phyloP scores from a whole-genome alignment of 2,329 filamentous ascomycete genomes.

The Podosphaera aphanis region DNA sequence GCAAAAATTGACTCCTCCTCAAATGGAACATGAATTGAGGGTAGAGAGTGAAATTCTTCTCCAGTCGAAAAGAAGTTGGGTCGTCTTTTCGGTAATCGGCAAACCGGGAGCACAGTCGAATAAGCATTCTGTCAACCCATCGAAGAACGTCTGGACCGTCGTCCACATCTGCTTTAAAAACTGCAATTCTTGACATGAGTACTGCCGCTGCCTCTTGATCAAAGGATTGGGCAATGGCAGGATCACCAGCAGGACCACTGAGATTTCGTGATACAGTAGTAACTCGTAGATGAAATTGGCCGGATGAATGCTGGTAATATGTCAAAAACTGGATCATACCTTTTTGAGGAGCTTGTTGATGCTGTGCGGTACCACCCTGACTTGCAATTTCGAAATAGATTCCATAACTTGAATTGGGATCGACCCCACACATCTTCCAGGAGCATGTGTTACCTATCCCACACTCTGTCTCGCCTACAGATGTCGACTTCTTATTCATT shows the following conservation, averaged over 20 bases:
- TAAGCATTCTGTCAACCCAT: slow-evolving; percentile 98
- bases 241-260: slow-evolving; percentile 81
- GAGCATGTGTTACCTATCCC: slow-evolving; percentile 96
- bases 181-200: slow-evolving; percentile 95
- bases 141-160: slow-evolving; percentile 94
- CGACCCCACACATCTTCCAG: slow-evolving; percentile 99
- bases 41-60: slow-evolving; percentile 98
- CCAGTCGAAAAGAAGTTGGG: slow-evolving; percentile 81
- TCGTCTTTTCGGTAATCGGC: slow-evolving; percentile 97
- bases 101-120: slow-evolving; percentile 84
- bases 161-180: slow-evolving; percentile 96
- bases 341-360: slow-evolving; percentile 71
- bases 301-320: slow-evolving; percentile 93
- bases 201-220: slow-evolving; percentile 95
- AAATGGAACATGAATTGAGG: slow-evolving; percentile 99
- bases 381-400: slow-evolving; percentile 96
- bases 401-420: slow-evolving; percentile 79
- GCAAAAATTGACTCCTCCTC: slow-evolving; percentile 84
- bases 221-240: slow-evolving; percentile 86
- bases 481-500: slow-evolving; percentile 91
- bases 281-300: slow-evolving; percentile 85
- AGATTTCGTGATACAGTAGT: slow-evolving; percentile 82
- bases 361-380: slow-evolving; percentile 65
- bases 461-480: slow-evolving; percentile 91
- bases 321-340: slow-evolving; percentile 97